These are phyloP conservation scores for Ogataea angusta DNA, from an alignment of 805 yeast species.

Conservation along the genomic window DNA sequence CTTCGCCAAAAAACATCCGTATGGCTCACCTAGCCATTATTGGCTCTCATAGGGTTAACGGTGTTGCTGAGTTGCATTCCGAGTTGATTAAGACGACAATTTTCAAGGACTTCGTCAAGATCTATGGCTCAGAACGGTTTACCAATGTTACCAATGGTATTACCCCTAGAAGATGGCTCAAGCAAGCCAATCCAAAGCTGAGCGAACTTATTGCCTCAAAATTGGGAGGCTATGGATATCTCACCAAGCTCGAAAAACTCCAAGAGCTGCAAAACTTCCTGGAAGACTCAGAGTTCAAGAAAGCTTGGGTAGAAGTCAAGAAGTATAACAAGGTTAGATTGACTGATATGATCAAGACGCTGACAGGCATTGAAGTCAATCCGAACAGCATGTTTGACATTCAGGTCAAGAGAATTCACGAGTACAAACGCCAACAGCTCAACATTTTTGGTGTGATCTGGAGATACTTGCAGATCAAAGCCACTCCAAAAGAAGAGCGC, in stretches of 20 bases:
- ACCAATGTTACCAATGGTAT: slow-evolving; percentile 93
- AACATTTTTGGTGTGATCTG: slow-evolving; percentile 86
- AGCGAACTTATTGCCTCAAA: slow-evolving; percentile 69
- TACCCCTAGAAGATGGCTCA: slow-evolving; percentile 95
- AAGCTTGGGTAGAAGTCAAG: slow-evolving; percentile 70
- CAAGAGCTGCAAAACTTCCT: slow-evolving; percentile 64
- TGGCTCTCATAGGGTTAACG: slow-evolving; percentile 91
- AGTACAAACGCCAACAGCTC: slow-evolving; percentile 92
- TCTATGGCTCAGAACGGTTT: slow-evolving; percentile 80
- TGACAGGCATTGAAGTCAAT: slow-evolving; percentile 63
- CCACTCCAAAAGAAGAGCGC: slow-evolving; percentile 60
- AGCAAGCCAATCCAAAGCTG: slow-evolving; percentile 85
- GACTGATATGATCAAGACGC: slow-evolving; percentile 60
- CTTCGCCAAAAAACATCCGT: slow-evolving; percentile 74
- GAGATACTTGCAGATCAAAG: slow-evolving; percentile 75
- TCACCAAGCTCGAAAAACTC: slow-evolving; percentile 64
- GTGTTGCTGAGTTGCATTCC: slow-evolving; percentile 94
- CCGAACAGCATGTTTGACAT: slow-evolving; percentile 78
- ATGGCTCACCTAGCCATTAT: slow-evolving; percentile 91
- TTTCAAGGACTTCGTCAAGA: slow-evolving; percentile 82
- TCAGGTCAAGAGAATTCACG: slow-evolving; percentile 94
- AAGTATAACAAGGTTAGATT: slow-evolving; percentile 63
- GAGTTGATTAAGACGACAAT: slow-evolving; percentile 86
- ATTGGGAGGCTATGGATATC: slow-evolving; percentile 65
- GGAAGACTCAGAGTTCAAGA: slow-evolving; percentile 66